A percentile compares a stretch with the other conserved stretches of the same genome.
Conservation (phyloP, 2,329 filamentous ascomycete species). For the Exophiala oligosperma region DNA sequence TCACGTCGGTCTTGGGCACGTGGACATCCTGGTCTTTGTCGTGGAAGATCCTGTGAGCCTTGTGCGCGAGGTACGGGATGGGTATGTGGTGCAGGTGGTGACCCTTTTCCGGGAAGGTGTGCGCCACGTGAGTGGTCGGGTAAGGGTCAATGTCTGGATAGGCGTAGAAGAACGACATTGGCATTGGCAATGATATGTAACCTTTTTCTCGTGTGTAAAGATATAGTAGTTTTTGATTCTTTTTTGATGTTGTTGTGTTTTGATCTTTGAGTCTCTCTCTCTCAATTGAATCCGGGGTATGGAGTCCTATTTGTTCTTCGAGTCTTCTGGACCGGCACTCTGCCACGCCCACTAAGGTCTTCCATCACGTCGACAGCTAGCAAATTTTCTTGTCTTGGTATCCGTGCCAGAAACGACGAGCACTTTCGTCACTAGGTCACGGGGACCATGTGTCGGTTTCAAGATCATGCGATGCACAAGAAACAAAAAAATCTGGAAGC, state of each 20-base stretch:
- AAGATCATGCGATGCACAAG: conserved; percentile 9
- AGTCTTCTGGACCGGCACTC: neutral
- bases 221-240: neutral
- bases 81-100: conserved; percentile 21
- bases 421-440: conserved; percentile 4
- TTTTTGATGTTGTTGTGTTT: neutral
- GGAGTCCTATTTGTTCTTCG: conserved; percentile 6
- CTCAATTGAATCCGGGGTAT: neutral
- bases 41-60: conserved; percentile 17
- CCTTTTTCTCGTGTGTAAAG: neutral
- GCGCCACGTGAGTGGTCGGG: conserved; percentile 22
- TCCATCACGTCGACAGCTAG: neutral
- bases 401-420: conserved; percentile 9
- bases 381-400: neutral
- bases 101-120: conserved; percentile 23
- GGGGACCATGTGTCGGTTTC: neutral
- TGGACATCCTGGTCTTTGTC: conserved; percentile 23
- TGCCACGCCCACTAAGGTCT: neutral
- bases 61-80: conserved; percentile 21
- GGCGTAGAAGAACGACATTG: conserved; percentile 18
- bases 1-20: conserved; percentile 22
- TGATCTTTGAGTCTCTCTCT: neutral
- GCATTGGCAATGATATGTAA: neutral
- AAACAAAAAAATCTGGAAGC: neutral
- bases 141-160: conserved; percentile 21